Evolutionary conservation across 805 yeast species (phyloP).

Genomic region (Wilhelminamyces savonicus): DNA sequence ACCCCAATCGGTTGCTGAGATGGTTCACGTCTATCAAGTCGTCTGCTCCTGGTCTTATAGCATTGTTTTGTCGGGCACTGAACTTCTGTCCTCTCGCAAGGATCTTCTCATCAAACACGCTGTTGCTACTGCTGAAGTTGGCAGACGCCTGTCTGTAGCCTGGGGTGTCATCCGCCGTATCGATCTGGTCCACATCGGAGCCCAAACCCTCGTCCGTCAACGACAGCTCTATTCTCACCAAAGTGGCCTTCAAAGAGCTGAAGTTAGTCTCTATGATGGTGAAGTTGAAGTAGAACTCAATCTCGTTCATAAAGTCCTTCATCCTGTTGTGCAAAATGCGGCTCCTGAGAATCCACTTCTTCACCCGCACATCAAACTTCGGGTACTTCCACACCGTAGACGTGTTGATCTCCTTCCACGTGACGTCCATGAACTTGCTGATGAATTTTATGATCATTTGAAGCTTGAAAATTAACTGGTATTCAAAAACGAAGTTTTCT

Average conservation of each 20-base stretch:
- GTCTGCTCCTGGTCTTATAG: too few species aligned
- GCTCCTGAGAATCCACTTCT: constrained; percentile 48
- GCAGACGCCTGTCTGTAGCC: too few species aligned
- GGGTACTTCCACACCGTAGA: constrained; percentile 62
- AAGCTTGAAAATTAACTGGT: constrained; percentile 74
- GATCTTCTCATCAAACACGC: constrained; percentile 18
- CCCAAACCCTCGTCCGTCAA: constrained; percentile 5
- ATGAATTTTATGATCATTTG: constrained; percentile 58
- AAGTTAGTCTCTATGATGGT: constrained; percentile 58
- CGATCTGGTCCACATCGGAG: constrained; percentile 4
- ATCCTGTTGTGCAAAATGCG: constrained; percentile 53
- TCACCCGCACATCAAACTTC: constrained; percentile 36
- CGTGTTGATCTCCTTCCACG: constrained; percentile 67
- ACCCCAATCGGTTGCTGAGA: constrained; percentile 33
- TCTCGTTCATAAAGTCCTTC: constrained; percentile 49
- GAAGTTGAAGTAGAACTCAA: constrained; percentile 48
- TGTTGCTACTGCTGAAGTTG: constrained; percentile 8
- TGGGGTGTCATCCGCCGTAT: too few species aligned
- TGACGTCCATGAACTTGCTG: constrained; percentile 50
- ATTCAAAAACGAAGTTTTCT: constrained; percentile 65
- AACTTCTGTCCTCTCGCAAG: not conserved
- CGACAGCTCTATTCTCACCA: constrained; percentile 6
- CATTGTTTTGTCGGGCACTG: too few species aligned
- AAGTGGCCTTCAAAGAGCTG: constrained; percentile 28
- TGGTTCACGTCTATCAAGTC: too few species aligned